Conservation (phyloP, 2,329 filamentous ascomycete species). For the Teratosphaeria viscida region DNA sequence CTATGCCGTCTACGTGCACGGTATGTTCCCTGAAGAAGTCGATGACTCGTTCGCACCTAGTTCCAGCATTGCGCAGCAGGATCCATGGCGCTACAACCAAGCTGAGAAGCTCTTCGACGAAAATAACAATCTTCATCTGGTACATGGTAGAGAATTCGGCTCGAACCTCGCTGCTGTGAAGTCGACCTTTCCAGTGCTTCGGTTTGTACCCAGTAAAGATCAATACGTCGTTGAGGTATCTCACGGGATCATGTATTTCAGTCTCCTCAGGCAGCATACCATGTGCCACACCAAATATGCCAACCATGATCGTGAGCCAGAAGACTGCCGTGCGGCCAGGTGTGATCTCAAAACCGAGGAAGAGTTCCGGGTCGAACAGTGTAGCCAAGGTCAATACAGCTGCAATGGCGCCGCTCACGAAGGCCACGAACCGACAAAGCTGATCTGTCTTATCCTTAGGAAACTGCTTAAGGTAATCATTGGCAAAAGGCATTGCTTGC, state of each 20-base stretch:
- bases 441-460: constrained; percentile 91
- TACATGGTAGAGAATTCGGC: constrained; percentile 83
- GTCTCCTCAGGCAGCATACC: constrained; percentile 78
- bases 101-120: constrained; percentile 82
- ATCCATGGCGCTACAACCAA: constrained; percentile 88
- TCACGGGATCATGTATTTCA: constrained; percentile 82
- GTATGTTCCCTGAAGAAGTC: constrained; percentile 99
- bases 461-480: constrained; percentile 88
- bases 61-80: constrained; percentile 74
- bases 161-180: constrained; percentile 93
- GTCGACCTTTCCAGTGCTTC: constrained; percentile 71
- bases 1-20: constrained; percentile 88
- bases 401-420: constrained; percentile 75
- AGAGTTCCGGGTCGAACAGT: constrained; percentile 80
- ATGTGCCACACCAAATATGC: constrained; percentile 72
- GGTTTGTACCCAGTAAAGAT: constrained; percentile 89
- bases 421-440: constrained; percentile 71
- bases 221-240: constrained; percentile 77
- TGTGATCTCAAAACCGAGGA: constrained; percentile 85
- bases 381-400: constrained; percentile 77
- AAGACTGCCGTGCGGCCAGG: constrained; percentile 81
- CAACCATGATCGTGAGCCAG: constrained; percentile 73
- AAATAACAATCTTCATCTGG: constrained; percentile 84
- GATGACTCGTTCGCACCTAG: constrained; percentile 82
- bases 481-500: constrained; percentile 91